These are phyloP conservation scores for Arthrobotrys pseudoclavata DNA, from an alignment of 2,329 filamentous ascomycete species.

Conservation along the genomic window DNA sequence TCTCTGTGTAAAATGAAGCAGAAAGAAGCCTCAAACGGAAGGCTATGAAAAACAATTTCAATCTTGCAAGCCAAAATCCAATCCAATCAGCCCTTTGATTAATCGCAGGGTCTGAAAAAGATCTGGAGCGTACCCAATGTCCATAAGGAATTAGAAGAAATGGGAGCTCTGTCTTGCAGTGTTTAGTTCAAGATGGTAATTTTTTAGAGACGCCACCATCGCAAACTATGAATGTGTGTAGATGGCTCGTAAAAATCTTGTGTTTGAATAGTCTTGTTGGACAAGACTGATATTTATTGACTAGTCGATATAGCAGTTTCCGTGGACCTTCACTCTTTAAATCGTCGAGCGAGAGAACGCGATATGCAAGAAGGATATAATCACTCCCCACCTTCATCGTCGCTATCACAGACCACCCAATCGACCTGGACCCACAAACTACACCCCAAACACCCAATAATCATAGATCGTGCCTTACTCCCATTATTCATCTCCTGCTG, in stretches of 20 bases:
- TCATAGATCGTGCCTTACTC: slow-evolving; percentile 65
- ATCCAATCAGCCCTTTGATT: slow-evolving; percentile 2
- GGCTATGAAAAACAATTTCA: slow-evolving; percentile 30
- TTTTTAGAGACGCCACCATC: background rate
- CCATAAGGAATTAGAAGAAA: slow-evolving; percentile 10
- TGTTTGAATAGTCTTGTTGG: background rate
- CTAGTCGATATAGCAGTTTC: background rate
- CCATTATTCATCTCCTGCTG: slow-evolving; percentile 7
- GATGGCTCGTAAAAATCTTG: background rate
- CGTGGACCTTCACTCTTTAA: too few relatives aligned
- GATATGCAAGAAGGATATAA: slow-evolving; percentile 33
- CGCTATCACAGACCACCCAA: slow-evolving; percentile 72
- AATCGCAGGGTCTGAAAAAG: slow-evolving; percentile 1
- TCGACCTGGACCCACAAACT: slow-evolving; percentile 77
- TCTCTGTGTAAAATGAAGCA: slow-evolving; percentile 24
- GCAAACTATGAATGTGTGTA: background rate
- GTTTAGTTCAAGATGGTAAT: background rate
- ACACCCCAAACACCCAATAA: slow-evolving; percentile 77
- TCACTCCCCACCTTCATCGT: slow-evolving; percentile 40
- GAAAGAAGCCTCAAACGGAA: slow-evolving; percentile 60
- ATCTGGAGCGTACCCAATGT: slow-evolving; percentile 39
- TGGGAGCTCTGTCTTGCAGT: slow-evolving; percentile 17
- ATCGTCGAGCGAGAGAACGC: background rate
- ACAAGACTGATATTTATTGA: background rate
- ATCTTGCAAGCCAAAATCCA: slow-evolving; percentile 44